Evolutionary conservation across 768 basidiomycete species (phyloP), one percentile per base, ranked within the genome.

Genomic region (Xerocomellus amylosporus): DNA sequence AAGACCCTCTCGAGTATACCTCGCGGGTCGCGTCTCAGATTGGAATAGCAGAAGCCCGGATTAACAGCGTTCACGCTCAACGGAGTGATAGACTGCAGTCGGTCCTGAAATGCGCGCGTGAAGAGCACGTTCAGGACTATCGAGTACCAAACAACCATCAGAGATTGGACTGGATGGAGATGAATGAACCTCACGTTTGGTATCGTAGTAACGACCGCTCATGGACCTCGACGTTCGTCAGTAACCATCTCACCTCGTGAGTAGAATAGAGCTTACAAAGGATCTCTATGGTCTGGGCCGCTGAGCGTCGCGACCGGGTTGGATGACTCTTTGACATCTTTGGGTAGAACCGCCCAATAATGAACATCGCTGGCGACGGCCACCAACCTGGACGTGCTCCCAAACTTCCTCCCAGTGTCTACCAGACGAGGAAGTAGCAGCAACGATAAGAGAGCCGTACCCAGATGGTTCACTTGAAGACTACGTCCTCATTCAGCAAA

Each of bases 381-480:
- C 26, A 72, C 68, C 34, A 75, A 45, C 8, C 71, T 59, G 2
- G 63, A 60, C 1, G 62, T 59, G 46, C 40, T 60, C 5, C 64
- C 46, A 2, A 66, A 63, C 8, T 61, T 58, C 17, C 49, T 57
- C 1, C 65, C 68, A 0, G 74, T 67, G 20, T 63, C 56, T 4
- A 64, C 33, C 5, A 75, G 54, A 4, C 44, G 49, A 3, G 74
- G 75, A 0, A 77, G 55, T 0, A 77, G 60, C 1, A 72, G 54
- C 8, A 76, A 49, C 0, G 67, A 67, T 7, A 70, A 47, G n/a
- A 75, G 58, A 0, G 68, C 58, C 0, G 73, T 74, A 8, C 63
- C 46, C 8, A 77, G 58, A 38, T 70, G 54, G 49, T 77, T 76
- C 20, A 73, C 66, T 50, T 76, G 74, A 12, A 77, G 51, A 1